Evolutionary conservation across 2,329 filamentous ascomycete genomes (phyloP).

Genomic region (Fusarium dlaminii): DNA sequence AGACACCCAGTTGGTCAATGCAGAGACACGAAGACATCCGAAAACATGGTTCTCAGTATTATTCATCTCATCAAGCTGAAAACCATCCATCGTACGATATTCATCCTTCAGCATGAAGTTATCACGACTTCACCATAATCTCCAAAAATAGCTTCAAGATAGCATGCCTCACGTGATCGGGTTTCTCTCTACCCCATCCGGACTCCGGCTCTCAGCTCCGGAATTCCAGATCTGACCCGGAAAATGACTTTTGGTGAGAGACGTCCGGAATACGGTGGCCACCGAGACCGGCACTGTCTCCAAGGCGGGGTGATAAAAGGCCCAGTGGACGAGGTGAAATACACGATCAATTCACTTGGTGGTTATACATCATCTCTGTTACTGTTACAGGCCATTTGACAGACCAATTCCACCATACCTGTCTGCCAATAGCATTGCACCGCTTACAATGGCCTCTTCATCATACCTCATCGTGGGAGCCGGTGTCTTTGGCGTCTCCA

Average conservation of each 20-base stretch:
- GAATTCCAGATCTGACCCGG: conserved; percentile 28
- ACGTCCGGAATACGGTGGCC: conserved; percentile 22
- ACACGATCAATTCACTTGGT: neutral
- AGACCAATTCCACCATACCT: neutral
- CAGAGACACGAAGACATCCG: neutral
- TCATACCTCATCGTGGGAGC: conserved; percentile 70
- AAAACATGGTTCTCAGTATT: neutral
- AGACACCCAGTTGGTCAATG: conserved; percentile 1
- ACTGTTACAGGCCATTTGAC: conserved; percentile 5
- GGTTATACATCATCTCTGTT: neutral
- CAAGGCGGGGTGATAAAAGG: conserved; percentile 33
- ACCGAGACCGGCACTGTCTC: conserved; percentile 31
- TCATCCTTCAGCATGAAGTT: neutral
- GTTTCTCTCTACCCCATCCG: neutral
- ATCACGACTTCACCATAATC: neutral
- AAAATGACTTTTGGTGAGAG: conserved; percentile 25
- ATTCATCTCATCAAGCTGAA: neutral
- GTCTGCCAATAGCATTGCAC: conserved; percentile 15
- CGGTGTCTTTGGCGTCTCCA: conserved; percentile 72
- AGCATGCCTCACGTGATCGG: conserved; percentile 23
- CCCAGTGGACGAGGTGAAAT: conserved; percentile 14
- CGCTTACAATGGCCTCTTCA: conserved; percentile 33
- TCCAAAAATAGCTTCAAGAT: neutral
- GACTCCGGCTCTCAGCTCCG: conserved; percentile 24
- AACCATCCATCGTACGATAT: neutral